Base-by-base conservation (phyloP, 805 yeast genomes). In the Maudiozyma serrabonitensis region DNA sequence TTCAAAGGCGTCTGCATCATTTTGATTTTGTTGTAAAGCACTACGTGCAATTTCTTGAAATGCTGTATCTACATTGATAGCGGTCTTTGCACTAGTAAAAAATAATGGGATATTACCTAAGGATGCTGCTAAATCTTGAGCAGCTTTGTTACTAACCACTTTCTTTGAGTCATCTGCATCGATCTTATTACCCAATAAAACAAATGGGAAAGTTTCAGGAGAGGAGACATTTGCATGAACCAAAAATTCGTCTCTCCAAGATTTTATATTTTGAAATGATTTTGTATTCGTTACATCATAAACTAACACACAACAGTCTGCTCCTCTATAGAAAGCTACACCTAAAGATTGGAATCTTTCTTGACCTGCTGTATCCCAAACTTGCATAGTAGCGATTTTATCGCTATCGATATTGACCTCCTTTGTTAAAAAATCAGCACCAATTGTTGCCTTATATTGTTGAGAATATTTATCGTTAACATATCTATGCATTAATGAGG, bases 341-440 rank as follows among this genome's bases (percentile, higher is more conserved):
- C 98, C 98, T 53, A 91, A 74, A 51, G 95, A 84, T 70, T 93
- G 98, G 75, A 91, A 91, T 61, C 99, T 78, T 69, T 91, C 99
- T 72, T 91, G 99, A 37, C 99, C 99, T 7, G 98, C 98, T 41
- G 99, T 91, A 64, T 91, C 99, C 99, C 99, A 91, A 49, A 93
- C 84, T 69, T 86, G 91, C 70, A 72, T 68, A 6, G 75, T 72
- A 15, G 73, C 76, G 13, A 69, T 58, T 45, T 59, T 63, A 46
- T 63, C 84, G 67, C 84, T 93, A 66, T 93, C 98, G 51, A 93
- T 79, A 26, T 76, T 72, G 52, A 91, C 79, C 61, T 91, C 98
- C 67, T 90, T 91, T 38, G 97, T 91, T 54, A 89, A 75, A 65
- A 91, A 91, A 67, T 93, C 98, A 2, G 98, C 98, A 9, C 99